Conservation (phyloP, 257 asterid species). For the Primulina huaijiensis region DNA sequence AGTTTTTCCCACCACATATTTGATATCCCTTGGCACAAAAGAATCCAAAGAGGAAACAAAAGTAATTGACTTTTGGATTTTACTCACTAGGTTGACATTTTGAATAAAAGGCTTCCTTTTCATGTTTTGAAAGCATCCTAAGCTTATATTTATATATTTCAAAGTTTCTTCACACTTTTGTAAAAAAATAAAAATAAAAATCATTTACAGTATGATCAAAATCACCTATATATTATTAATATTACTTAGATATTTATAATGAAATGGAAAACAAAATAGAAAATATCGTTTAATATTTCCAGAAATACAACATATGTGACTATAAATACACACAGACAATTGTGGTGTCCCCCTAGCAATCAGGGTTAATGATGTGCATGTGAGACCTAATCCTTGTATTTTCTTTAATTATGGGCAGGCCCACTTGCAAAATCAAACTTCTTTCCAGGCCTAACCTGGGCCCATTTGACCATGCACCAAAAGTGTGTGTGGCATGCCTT, state of each 20-base stretch:
- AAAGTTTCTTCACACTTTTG: no score
- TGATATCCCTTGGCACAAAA: slow-evolving; percentile 39
- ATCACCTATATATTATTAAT: no score
- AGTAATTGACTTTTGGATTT: slow-evolving; percentile 44
- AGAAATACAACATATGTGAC: no score
- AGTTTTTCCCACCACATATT: slow-evolving; percentile 47
- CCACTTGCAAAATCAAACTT: slow-evolving; percentile 62
- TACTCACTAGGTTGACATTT: slow-evolving; percentile 55
- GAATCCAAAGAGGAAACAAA: slow-evolving; percentile 43
- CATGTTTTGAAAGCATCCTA: slow-evolving; percentile 51
- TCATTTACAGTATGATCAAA: no score
- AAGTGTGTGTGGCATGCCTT: slow-evolving; percentile 38
- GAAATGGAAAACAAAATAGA: no score
- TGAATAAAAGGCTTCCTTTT: slow-evolving; percentile 25
- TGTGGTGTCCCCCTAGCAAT: slow-evolving; percentile 28
- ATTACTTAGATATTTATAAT: no score
- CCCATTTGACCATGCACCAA: slow-evolving; percentile 60
- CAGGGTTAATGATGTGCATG: slow-evolving; percentile 29
- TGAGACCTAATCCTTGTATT: background rate
- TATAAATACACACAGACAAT: no score
- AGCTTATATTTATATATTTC: slow-evolving; percentile 26
- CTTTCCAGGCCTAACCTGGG: slow-evolving; percentile 35
- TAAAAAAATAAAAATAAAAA: no score
- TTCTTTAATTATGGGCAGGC: slow-evolving; percentile 28
- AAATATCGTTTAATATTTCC: no score